Percentiles rank a stretch among this genome's conserved stretches.
These are phyloP conservation scores for Alisma plantagoaquatica DNA, from an alignment of 106 monocot genomes.

Conservation along the genomic window DNA sequence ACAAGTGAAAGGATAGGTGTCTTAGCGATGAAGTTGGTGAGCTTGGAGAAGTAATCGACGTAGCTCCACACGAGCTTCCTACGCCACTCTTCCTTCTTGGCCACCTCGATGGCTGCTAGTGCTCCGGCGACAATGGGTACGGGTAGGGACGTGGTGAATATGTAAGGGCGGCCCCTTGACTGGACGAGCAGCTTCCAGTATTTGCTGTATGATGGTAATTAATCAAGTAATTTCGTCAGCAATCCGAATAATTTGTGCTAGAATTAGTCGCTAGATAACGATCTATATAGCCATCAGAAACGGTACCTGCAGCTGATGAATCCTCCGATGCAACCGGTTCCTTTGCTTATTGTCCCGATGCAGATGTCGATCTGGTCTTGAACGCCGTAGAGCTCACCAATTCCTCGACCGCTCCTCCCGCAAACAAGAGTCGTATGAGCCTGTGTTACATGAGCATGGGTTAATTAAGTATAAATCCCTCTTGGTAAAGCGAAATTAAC, in stretches of 20 bases:
- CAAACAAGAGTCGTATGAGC: conserved; percentile 5
- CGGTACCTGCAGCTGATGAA: conserved; percentile 7
- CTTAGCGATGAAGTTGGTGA: neutral
- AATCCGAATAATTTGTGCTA: too few relatives aligned
- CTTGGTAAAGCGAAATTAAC: too few relatives aligned
- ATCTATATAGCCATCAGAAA: too few relatives aligned
- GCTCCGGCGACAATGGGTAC: neutral
- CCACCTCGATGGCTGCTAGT: neutral
- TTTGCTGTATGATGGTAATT: too few relatives aligned
- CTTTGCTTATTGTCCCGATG: neutral
- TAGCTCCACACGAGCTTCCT: neutral
- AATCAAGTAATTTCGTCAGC: too few relatives aligned
- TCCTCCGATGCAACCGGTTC: neutral
- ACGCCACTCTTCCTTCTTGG: neutral
- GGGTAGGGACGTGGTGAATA: neutral
- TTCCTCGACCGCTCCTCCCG: too few relatives aligned
- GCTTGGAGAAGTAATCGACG: too few relatives aligned
- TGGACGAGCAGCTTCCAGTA: neutral
- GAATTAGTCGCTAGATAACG: too few relatives aligned
- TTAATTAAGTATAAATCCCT: neutral
- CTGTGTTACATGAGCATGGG: neutral
- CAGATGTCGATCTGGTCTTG: neutral
- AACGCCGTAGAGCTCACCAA: neutral
- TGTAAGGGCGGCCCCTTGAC: neutral
- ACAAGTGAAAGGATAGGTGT: neutral